Base-by-base conservation (phyloP, 2,329 filamentous ascomycete species). In the Hymenoscyphus fraxineus region DNA sequence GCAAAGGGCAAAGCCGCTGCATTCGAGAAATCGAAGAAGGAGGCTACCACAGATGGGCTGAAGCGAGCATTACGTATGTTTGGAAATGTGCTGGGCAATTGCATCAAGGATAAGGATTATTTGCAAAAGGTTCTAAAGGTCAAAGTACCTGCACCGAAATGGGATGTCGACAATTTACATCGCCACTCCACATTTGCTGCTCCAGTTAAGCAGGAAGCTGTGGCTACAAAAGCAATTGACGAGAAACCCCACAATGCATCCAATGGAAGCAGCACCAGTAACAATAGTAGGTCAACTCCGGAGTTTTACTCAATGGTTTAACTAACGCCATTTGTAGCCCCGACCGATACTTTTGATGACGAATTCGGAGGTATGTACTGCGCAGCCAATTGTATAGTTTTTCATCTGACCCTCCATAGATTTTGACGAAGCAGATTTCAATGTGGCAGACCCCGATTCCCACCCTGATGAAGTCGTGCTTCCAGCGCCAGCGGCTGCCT, bases 1-100 rank as follows among this genome's bases (percentile, higher is more conserved):
- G 92, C 89, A 77, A 96, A 94, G 78, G 91, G 92, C 63, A 99
- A 99, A 79, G 94, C 93, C 2, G 90, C 91, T 60, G 95, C 94
- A 0, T 99, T 98, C 73, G 95, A 99, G 76, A 99, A 99, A 78
- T 93, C 95, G 0, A 99, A 98, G 81, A 99, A 99, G 77, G 93
- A 98, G 80, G 96, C 92, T 7, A 96, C 93, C 2, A 98, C 96
- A 10, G 95, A 99, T 78, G 95, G 88, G 1, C 76, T 99, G 74
- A 99, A 99, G 78, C 85, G 95, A 69, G 87, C 95, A 1, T 76
- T 99, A 73, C 85, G 94, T 65, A 97, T 88, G 68, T 99, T 99
- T 77, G 95, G 95, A 65, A 98, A 98, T 72, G 90, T 98, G 16
- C 82, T 99, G 62, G 95, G 95, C n/a, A 99, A 98, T 75, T 99